Evolutionary conservation across 2,329 filamentous ascomycete species (phyloP).

Genomic region (Neofusicoccum umdonicola): DNA sequence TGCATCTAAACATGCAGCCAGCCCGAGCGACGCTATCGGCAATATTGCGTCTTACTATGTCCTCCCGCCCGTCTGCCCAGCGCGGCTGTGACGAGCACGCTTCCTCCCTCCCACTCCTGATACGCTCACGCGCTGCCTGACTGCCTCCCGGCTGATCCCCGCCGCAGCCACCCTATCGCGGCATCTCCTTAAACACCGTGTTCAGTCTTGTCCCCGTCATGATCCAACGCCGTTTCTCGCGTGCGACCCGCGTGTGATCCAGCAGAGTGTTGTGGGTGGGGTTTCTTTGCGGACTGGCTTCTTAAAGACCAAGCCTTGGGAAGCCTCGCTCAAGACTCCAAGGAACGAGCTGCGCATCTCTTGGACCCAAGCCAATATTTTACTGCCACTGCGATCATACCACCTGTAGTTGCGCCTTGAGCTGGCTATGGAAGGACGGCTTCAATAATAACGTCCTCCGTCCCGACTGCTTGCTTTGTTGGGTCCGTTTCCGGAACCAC

Average conservation of each 20-base stretch:
- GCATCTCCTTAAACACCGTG: constrained; percentile 5
- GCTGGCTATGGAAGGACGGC: not conserved
- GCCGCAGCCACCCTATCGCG: not conserved
- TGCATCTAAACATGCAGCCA: not conserved
- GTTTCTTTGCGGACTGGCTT: not conserved
- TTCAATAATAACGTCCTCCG: not conserved
- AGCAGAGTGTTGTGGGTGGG: not conserved
- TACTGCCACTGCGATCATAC: not conserved
- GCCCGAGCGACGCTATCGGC: not conserved
- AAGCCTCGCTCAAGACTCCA: not conserved
- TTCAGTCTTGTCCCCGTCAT: not conserved
- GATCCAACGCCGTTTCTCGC: not conserved
- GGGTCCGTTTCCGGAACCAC: not conserved
- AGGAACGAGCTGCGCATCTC: not conserved
- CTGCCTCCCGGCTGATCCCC: not conserved
- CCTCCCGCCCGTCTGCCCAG: not conserved
- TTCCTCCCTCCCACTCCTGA: not conserved
- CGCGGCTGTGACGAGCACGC: not conserved
- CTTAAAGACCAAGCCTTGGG: not conserved
- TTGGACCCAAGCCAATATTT: not conserved
- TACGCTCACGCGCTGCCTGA: constrained; percentile 7
- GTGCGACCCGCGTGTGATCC: not conserved
- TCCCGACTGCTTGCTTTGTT: not conserved
- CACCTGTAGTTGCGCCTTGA: not conserved
- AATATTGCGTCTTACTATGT: not conserved